phyloP scores from a whole-genome alignment of 768 basidiomycete species.

The Tulasnella sp. region DNA sequence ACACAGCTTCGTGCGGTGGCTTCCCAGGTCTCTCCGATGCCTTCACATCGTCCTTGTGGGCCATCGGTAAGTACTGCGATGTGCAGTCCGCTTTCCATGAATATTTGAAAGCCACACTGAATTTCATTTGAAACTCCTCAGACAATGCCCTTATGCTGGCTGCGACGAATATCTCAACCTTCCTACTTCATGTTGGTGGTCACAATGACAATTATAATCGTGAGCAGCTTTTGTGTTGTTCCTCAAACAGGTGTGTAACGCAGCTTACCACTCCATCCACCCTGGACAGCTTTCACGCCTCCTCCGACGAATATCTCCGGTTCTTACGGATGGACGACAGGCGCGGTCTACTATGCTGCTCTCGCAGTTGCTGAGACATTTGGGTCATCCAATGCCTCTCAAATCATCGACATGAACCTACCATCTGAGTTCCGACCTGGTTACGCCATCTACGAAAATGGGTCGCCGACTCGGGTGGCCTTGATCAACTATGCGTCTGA shows the following conservation, averaged over 20 bases:
- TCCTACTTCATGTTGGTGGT: not conserved
- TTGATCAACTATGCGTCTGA: no score
- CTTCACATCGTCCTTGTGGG: conserved; percentile 43
- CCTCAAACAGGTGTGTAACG: no score
- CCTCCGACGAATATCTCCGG: not conserved
- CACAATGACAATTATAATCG: not conserved
- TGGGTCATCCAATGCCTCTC: not conserved
- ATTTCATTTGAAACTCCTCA: not conserved
- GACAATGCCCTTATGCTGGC: not conserved
- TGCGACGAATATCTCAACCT: not conserved
- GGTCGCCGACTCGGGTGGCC: no score
- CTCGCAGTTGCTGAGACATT: conserved; percentile 4
- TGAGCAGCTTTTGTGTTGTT: no score
- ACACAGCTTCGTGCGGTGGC: conserved; percentile 44
- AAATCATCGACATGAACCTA: not conserved
- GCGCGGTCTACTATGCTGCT: not conserved
- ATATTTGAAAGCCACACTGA: not conserved
- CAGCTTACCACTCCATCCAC: no score
- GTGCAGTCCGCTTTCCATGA: no score
- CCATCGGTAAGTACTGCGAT: conserved; percentile 28
- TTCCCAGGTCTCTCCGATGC: conserved; percentile 41
- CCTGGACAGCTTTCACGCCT: not conserved
- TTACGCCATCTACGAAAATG: not conserved
- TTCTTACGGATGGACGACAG: not conserved
- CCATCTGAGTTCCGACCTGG: not conserved